phyloP scores from a whole-genome alignment of 2,329 filamentous ascomycete species.

The Akanthomyces dipterigenus region DNA sequence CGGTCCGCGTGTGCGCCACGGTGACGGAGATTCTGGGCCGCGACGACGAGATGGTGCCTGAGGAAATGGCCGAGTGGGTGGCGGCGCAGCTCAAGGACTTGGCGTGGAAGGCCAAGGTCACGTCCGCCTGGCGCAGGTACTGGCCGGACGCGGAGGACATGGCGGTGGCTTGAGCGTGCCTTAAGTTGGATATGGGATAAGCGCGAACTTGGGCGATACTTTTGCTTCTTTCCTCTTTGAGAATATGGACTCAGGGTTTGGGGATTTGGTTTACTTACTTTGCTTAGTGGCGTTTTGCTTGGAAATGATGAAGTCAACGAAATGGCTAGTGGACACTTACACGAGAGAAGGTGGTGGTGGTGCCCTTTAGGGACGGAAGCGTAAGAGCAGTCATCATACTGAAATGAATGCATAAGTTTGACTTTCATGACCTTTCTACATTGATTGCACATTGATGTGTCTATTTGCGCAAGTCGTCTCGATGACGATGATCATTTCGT shows the following conservation, averaged over 20 bases:
- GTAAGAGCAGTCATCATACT: neutral
- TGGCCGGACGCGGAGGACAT: neutral
- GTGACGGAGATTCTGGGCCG: slow-evolving; percentile 21
- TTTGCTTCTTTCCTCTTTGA: neutral
- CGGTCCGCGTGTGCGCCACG: slow-evolving; percentile 21
- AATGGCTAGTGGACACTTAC: too few species aligned
- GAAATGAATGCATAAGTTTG: neutral
- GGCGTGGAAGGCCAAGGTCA: slow-evolving; percentile 18
- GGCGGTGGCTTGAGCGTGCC: neutral
- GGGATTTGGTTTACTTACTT: neutral
- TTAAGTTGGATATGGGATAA: neutral
- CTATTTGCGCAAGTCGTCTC: too few species aligned
- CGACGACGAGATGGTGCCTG: slow-evolving; percentile 16
- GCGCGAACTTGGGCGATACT: neutral
- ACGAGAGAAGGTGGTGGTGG: neutral
- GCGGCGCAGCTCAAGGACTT: slow-evolving; percentile 20
- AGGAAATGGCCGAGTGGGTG: slow-evolving; percentile 20
- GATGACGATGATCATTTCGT: neutral
- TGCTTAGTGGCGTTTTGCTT: too few species aligned
- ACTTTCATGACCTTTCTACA: neutral
- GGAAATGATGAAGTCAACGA: too few species aligned
- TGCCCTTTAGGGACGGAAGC: neutral
- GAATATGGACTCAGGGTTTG: neutral
- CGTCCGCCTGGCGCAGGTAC: neutral
- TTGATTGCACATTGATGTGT: neutral